These are phyloP conservation scores for Eruca vesicaria DNA, from an alignment of 441 rosid species.

Conservation along the genomic window DNA sequence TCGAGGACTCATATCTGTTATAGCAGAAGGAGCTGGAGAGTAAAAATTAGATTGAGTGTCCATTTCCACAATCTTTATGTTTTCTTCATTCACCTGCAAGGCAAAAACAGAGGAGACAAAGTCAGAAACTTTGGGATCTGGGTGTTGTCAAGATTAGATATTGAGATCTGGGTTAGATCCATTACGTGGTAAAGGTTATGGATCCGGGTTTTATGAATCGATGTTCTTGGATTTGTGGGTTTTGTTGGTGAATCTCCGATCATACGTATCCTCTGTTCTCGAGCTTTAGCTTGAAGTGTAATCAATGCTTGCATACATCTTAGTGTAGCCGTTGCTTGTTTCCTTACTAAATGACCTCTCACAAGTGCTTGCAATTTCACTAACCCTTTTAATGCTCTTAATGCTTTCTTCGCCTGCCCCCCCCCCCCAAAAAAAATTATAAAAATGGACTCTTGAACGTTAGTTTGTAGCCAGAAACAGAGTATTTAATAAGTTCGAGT, in stretches of 20 bases:
- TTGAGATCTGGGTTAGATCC: constrained; percentile 43
- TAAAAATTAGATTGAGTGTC: constrained; percentile 54
- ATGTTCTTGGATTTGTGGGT: constrained; percentile 45
- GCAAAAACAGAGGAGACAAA: constrained; percentile 20
- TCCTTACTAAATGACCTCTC: constrained; percentile 69
- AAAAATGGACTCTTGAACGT: neutral
- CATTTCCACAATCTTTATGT: constrained; percentile 82
- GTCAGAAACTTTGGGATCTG: constrained; percentile 3
- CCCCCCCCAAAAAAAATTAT: neutral
- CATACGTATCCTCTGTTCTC: constrained; percentile 59
- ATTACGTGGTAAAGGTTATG: constrained; percentile 37
- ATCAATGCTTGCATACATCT: constrained; percentile 63
- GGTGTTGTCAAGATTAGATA: constrained; percentile 20
- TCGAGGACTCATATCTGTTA: constrained; percentile 73
- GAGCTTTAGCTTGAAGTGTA: constrained; percentile 58
- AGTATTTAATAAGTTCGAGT: neutral
- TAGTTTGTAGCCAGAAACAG: neutral
- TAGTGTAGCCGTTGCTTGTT: constrained; percentile 67
- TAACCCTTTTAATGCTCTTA: constrained; percentile 63
- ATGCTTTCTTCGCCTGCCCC: constrained; percentile 92
- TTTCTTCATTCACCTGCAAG: constrained; percentile 67
- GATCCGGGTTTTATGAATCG: constrained; percentile 42
- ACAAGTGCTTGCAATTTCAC: constrained; percentile 71
- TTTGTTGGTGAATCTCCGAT: constrained; percentile 42
- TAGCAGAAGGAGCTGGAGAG: constrained; percentile 68